phyloP scores from a whole-genome alignment of 177 flowering plant species.

The Tripterygium wilfordii region DNA sequence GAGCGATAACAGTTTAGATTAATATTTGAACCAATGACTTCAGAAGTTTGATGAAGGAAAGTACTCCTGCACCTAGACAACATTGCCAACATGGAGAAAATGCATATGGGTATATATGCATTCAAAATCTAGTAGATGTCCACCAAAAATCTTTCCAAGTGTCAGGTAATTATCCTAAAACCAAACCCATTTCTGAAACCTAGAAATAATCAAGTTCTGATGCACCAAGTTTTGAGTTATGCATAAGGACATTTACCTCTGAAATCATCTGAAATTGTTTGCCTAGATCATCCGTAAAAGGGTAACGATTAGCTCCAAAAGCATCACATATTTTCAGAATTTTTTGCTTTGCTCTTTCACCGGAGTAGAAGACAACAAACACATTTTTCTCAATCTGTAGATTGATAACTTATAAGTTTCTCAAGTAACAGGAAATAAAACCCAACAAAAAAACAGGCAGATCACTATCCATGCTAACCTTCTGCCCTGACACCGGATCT shows the following conservation, averaged over 20 bases:
- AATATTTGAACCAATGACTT: too few relatives aligned
- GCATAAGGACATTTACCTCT: slow-evolving; percentile 45
- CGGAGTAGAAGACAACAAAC: slow-evolving; percentile 80
- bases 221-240: neutral
- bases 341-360: slow-evolving; percentile 75
- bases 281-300: slow-evolving; percentile 59
- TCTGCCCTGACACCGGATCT: slow-evolving; percentile 79
- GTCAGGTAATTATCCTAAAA: too few relatives aligned
- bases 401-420: slow-evolving; percentile 1
- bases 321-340: slow-evolving; percentile 88
- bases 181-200: too few relatives aligned
- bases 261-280: slow-evolving; percentile 59
- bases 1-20: too few relatives aligned
- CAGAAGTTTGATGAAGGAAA: too few relatives aligned
- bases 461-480: slow-evolving; percentile 36
- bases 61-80: too few relatives aligned
- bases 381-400: slow-evolving; percentile 86
- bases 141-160: too few relatives aligned
- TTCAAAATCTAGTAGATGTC: too few relatives aligned
- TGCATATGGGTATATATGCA: too few relatives aligned
- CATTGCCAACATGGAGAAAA: too few relatives aligned
- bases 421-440: neutral
- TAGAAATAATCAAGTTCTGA: too few relatives aligned
- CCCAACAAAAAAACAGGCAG: neutral
- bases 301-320: slow-evolving; percentile 88